Evolutionary conservation across 371 early-diverging fungal species (phyloP).

Genomic region (Syncephalis plumigaleata): DNA sequence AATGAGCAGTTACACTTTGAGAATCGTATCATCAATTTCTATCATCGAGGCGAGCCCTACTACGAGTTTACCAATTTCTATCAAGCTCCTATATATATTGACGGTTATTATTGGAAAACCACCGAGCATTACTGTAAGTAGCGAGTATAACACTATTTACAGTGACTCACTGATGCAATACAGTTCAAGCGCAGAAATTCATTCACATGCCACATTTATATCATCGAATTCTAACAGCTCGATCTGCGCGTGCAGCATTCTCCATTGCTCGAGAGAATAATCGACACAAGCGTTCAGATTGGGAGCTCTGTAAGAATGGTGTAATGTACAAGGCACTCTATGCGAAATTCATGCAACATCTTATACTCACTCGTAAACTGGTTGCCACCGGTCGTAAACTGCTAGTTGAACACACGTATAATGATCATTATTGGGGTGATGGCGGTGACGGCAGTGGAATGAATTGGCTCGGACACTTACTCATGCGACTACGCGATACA

Average conservation of each 20-base stretch:
- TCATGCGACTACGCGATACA: neutral
- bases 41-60: slow-evolving; percentile 5
- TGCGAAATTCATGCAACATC: slow-evolving; percentile 1
- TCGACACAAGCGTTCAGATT: neutral
- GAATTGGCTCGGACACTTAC: slow-evolving; percentile 1
- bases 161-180: too few species aligned
- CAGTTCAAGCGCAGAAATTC: slow-evolving; percentile 7
- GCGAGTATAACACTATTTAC: too few species aligned
- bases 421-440: slow-evolving; percentile 7
- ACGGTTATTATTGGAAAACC: neutral
- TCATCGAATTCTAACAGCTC: neutral
- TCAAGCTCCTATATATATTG: neutral
- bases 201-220: neutral
- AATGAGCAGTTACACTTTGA: too few species aligned
- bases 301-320: too few species aligned
- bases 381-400: neutral
- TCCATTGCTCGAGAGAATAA: slow-evolving; percentile 1
- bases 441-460: slow-evolving; percentile 1
- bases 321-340: neutral
- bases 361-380: neutral
- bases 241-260: slow-evolving; percentile 3
- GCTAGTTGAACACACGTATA: slow-evolving; percentile 4
- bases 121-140: slow-evolving; percentile 8
- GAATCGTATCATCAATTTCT: too few species aligned
- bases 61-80: slow-evolving; percentile 8